These are phyloP conservation scores for Teunomyces cretensis DNA, from an alignment of 805 yeast species.

Conservation along the genomic window DNA sequence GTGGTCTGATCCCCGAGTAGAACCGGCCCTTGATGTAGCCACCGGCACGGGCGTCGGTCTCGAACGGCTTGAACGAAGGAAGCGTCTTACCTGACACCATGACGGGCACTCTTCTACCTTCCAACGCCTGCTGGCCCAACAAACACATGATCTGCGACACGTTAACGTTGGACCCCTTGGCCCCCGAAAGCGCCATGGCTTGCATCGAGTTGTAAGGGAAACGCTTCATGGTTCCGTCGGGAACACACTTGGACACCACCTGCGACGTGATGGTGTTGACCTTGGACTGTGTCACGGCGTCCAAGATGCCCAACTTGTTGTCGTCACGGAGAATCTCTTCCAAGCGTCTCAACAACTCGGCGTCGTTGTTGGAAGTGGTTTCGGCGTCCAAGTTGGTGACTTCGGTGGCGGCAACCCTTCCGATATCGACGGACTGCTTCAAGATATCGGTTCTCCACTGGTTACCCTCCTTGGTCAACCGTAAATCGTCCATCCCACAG, in stretches of 20 bases:
- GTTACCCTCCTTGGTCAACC: slow-evolving; percentile 90
- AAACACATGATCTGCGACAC: slow-evolving; percentile 99
- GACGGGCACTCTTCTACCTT: slow-evolving; percentile 98
- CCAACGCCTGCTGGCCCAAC: slow-evolving; percentile 97
- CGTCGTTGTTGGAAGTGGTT: slow-evolving; percentile 38
- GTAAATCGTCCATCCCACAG: slow-evolving; percentile 99
- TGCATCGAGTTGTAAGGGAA: slow-evolving; percentile 98
- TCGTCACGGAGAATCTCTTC: slow-evolving; percentile 96
- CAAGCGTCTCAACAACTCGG: slow-evolving; percentile 80
- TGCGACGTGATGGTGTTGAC: slow-evolving; percentile 91
- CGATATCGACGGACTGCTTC: slow-evolving; percentile 73
- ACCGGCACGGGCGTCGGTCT: slow-evolving; percentile 97
- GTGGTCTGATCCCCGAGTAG: slow-evolving; percentile 97
- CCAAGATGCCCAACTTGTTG: slow-evolving; percentile 85
- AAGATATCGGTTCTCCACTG: slow-evolving; percentile 82
- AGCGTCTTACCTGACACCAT: slow-evolving; percentile 98
- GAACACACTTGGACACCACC: slow-evolving; percentile 92
- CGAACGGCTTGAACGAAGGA: slow-evolving; percentile 95
- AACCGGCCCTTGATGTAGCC: slow-evolving; percentile 96
- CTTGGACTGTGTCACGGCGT: slow-evolving; percentile 92
- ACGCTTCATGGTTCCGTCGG: slow-evolving; percentile 91
- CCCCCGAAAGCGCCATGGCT: slow-evolving; percentile 98
- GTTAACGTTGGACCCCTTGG: slow-evolving; percentile 97
- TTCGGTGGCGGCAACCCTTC: slow-evolving; percentile 90
- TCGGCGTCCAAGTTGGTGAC: slow-evolving; percentile 66